phyloP scores from a whole-genome alignment of 352 stramenopile species.

The Globisporangium canariense region DNA sequence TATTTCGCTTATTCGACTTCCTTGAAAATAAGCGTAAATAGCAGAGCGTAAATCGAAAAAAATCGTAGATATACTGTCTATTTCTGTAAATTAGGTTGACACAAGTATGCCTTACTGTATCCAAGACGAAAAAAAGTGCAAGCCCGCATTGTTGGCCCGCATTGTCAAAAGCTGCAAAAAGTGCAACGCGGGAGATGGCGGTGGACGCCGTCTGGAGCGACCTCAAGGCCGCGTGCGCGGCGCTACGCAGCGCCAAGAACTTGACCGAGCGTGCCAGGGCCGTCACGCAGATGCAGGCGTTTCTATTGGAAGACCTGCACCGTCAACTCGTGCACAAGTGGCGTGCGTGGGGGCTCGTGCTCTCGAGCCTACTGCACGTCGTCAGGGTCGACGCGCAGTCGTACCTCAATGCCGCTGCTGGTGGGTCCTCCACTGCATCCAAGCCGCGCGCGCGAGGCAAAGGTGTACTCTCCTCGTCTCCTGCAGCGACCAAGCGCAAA shows the following conservation, averaged over 20 bases:
- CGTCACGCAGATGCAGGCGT: conserved; percentile 41
- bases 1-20: too few relatives aligned
- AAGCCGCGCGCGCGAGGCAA: neutral
- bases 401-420: conserved; percentile 27
- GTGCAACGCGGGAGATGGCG: conserved; percentile 4
- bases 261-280: conserved; percentile 28
- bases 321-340: conserved; percentile 67
- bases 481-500: conserved; percentile 26
- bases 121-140: neutral
- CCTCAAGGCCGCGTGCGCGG: conserved; percentile 42
- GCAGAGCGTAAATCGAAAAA: too few relatives aligned
- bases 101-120: neutral
- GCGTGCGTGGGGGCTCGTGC: conserved; percentile 62
- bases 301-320: conserved; percentile 44
- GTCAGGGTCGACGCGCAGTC: conserved; percentile 44
- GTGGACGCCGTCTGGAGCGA: conserved; percentile 37
- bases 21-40: too few relatives aligned
- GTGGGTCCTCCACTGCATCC: neutral
- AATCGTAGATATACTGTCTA: too few relatives aligned
- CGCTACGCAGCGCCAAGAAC: conserved; percentile 41
- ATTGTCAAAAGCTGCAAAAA: neutral
- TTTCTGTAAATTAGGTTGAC: too few relatives aligned
- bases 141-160: neutral
- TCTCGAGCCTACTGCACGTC: conserved; percentile 44
- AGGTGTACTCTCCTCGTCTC: neutral